Conservation (phyloP, 2,329 filamentous ascomycete genomes). For the Exophiala sp. region DNA sequence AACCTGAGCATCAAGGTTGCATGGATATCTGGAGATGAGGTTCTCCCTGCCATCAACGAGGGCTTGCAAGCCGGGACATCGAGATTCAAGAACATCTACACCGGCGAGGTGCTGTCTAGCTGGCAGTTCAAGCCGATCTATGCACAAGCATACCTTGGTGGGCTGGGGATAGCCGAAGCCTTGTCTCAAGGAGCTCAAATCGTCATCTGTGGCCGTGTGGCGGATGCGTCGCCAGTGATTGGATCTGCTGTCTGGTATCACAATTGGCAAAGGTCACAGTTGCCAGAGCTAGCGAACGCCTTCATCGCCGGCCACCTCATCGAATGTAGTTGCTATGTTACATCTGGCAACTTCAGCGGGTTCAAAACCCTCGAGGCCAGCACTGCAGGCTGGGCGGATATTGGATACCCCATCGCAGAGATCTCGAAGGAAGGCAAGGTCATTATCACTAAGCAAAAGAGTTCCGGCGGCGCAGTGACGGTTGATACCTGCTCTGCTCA, state of each 20-base stretch:
- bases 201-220: conserved; percentile 41
- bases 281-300: conserved; percentile 39
- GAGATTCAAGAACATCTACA: conserved; percentile 39
- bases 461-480: conserved; percentile 39
- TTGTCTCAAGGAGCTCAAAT: conserved; percentile 41
- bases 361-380: conserved; percentile 36
- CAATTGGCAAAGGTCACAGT: conserved; percentile 36
- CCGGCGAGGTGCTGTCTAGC: conserved; percentile 33
- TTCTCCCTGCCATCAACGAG: conserved; percentile 34
- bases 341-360: conserved; percentile 42
- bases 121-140: conserved; percentile 37
- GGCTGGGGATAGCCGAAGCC: conserved; percentile 37
- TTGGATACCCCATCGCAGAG: conserved; percentile 45
- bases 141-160: conserved; percentile 36
- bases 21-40: conserved; percentile 46
- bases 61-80: conserved; percentile 33
- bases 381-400: conserved; percentile 40
- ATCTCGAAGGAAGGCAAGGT: conserved; percentile 39
- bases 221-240: conserved; percentile 43
- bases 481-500: conserved; percentile 50
- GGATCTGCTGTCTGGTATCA: conserved; percentile 42
- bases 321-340: conserved; percentile 41
- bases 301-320: conserved; percentile 38
- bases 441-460: conserved; percentile 42
- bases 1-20: conserved; percentile 43